Percentiles rank a stretch among this genome's conserved stretches.
These are phyloP conservation scores for Pleomassaria siparia DNA, from an alignment of 2,329 filamentous ascomycete genomes.

Conservation along the genomic window DNA sequence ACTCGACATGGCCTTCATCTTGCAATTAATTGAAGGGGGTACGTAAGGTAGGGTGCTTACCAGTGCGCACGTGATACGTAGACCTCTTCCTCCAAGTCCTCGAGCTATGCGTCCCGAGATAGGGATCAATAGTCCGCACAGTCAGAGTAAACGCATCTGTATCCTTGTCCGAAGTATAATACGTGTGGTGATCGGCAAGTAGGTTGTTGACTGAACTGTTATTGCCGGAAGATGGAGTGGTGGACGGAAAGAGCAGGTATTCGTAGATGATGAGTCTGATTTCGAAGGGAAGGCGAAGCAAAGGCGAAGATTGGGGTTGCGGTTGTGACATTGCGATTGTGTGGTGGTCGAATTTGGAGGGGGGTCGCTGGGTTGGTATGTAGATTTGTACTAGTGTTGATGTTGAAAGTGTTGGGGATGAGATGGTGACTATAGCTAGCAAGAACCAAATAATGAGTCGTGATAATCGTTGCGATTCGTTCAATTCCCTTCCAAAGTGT, in stretches of 20 bases:
- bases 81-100: constrained; percentile 38
- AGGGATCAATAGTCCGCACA: constrained; percentile 49
- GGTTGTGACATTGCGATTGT: not conserved
- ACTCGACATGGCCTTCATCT: too few species aligned
- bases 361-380: not conserved
- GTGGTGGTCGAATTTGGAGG: not conserved
- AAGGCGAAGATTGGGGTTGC: constrained; percentile 23
- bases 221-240: constrained; percentile 28
- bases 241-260: constrained; percentile 45
- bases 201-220: constrained; percentile 37
- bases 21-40: not conserved
- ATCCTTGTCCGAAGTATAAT: constrained; percentile 37
- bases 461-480: not conserved
- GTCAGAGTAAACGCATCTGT: constrained; percentile 39
- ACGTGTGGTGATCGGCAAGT: constrained; percentile 46
- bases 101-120: constrained; percentile 25
- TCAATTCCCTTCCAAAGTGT: too few species aligned
- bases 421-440: not conserved
- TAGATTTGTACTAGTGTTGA: not conserved
- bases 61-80: constrained; percentile 41
- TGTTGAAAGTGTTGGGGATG: not conserved
- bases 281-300: constrained; percentile 50
- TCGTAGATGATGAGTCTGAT: constrained; percentile 52
- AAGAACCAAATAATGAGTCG: not conserved
- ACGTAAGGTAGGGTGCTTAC: constrained; percentile 19